These are phyloP conservation scores for Neohortaea acidophila DNA, from an alignment of 495 filamentous ascomycete species.

Conservation along the genomic window DNA sequence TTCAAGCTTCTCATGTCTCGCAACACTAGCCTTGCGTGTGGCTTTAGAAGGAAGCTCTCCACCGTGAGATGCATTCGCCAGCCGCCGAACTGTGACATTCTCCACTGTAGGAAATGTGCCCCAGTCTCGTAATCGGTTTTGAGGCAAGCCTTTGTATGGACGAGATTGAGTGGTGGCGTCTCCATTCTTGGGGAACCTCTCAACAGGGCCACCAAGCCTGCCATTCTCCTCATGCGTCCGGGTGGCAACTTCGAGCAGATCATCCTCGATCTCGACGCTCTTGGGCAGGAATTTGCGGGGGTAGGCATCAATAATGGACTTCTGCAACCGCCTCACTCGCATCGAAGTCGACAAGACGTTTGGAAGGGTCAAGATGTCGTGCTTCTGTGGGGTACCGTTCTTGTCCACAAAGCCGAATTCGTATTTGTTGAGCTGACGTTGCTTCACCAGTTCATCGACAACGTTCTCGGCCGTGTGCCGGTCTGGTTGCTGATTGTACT, in stretches of 20 bases:
- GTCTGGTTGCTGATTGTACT: conserved; percentile 34
- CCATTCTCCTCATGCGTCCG: background rate
- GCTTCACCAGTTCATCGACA: conserved; percentile 45
- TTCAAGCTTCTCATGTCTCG: too few relatives aligned
- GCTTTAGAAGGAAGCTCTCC: too few relatives aligned
- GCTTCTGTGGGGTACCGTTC: conserved; percentile 36
- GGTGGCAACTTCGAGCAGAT: background rate
- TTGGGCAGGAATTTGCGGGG: conserved; percentile 30
- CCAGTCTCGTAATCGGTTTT: background rate
- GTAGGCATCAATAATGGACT: conserved; percentile 35
- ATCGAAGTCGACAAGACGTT: conserved; percentile 36
- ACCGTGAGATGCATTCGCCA: too few relatives aligned
- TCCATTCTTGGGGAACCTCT: too few relatives aligned
- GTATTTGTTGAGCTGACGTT: conserved; percentile 42
- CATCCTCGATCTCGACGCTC: conserved; percentile 11
- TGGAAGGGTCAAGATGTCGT: conserved; percentile 36
- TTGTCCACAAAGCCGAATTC: conserved; percentile 46
- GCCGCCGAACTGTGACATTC: too few relatives aligned
- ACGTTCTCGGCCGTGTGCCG: conserved; percentile 36
- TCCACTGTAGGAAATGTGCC: too few relatives aligned
- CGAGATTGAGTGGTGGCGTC: background rate
- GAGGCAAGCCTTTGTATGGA: too few relatives aligned
- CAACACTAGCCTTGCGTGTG: too few relatives aligned
- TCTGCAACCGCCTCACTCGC: conserved; percentile 37
- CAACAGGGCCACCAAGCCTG: background rate